These are phyloP conservation scores for Candida caryicola DNA, from an alignment of 805 yeast genomes.

Conservation along the genomic window DNA sequence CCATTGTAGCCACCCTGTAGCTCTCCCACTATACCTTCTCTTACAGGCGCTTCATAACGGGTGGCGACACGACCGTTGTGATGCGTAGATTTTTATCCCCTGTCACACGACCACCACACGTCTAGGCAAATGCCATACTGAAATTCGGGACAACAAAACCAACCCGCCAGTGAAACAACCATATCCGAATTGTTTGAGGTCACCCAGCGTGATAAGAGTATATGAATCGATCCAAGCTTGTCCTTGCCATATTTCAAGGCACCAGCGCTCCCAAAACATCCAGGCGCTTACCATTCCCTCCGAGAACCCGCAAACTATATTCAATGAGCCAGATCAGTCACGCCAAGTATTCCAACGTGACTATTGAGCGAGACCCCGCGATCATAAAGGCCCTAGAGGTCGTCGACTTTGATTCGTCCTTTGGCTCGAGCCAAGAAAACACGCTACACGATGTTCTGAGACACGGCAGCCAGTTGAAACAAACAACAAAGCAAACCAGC, in stretches of 20 bases:
- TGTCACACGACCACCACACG: too few species aligned
- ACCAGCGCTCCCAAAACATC: neutral
- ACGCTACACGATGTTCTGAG: neutral
- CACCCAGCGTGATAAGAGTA: neutral
- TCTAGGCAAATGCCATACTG: too few species aligned
- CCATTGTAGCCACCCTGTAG: too few species aligned
- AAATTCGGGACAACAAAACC: too few species aligned
- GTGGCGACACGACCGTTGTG: too few species aligned
- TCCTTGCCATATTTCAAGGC: neutral
- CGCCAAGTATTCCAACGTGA: neutral
- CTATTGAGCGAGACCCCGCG: slow-evolving; percentile 3
- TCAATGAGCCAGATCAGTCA: neutral
- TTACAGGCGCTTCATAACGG: too few species aligned
- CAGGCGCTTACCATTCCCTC: too few species aligned
- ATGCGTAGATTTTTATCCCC: too few species aligned
- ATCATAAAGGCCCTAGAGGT: slow-evolving; percentile 4
- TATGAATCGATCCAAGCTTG: neutral
- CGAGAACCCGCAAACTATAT: too few species aligned
- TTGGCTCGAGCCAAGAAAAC: slow-evolving; percentile 5
- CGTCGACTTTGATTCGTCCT: slow-evolving; percentile 9
- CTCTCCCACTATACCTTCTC: too few species aligned
- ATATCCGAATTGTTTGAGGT: too few species aligned
- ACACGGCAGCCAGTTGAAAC: neutral
- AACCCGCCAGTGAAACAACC: too few species aligned
- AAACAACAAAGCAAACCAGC: neutral